Base-by-base conservation (phyloP, 1,284 basidiomycete species). In the Tylopilus sp. region DNA sequence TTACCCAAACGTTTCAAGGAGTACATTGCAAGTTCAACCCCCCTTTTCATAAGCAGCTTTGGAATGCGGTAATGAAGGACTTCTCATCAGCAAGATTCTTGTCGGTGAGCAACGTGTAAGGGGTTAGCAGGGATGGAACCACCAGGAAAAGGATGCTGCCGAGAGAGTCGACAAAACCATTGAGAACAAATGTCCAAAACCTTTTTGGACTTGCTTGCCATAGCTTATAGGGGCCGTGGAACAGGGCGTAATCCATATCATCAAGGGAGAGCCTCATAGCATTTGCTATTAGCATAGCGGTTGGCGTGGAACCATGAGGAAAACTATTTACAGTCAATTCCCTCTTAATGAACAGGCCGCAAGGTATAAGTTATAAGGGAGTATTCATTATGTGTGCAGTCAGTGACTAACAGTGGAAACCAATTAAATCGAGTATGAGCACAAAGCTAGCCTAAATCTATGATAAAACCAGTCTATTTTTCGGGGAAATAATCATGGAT, bases 141-240 rank as follows among this genome's bases (percentile, higher is more conserved):
- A 58, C 89, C 84, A 42, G 91, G 78, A 60, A 86, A 78, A 53
- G 85, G 78, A 97, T 75, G 68, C 82, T 81, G 60, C 88, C 84
- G 70, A 92, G 92, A 72, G 88, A 83, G 57, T 85, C 76, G 62
- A 94, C 77, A 80, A 92, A 99, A 79, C 99, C 96, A 71, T 95
- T 93, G 81, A 96, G 63, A 90, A 69, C 66, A 98, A 76, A 57
- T 96, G 91, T n/a, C 90, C 95, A 72, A 95, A 88, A 41, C 92
- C 94, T 78, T 98, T 99, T 74, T 97, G 92, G 44, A 97, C 94
- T 71, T 98, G 92, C 79, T 99, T 99, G 76, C 94, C 94, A 76
- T 98, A 99, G n/a, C n/a, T n/a, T n/a, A n/a, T n/a, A n/a, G 1
- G 96, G 96, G 61, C 83, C 85, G 81, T 97, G 94, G 83, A 96